Conservation (phyloP, 495 filamentous ascomycete species). For the Emericellopsis terricola region DNA sequence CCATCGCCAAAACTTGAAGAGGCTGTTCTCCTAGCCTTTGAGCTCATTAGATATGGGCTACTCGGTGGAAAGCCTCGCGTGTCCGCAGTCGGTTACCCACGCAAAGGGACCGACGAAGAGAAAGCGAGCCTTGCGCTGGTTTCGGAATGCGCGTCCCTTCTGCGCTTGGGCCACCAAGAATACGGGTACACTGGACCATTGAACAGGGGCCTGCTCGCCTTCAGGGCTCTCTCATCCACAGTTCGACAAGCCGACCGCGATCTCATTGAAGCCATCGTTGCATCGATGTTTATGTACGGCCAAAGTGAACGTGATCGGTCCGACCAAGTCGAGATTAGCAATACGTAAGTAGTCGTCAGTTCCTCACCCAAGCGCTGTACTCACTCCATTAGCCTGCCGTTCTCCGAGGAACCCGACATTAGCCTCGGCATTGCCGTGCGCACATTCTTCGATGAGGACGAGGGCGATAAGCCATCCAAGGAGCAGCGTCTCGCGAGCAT, state of each 20-base stretch:
- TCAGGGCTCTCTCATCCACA: slow-evolving; percentile 63
- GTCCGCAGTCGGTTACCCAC: slow-evolving; percentile 29
- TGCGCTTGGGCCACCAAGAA: slow-evolving; percentile 59
- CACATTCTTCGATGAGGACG: slow-evolving; percentile 74
- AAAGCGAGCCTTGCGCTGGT: slow-evolving; percentile 59
- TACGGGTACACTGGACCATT: slow-evolving; percentile 92
- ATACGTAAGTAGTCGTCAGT: slow-evolving; percentile 36
- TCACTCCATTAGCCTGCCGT: slow-evolving; percentile 48
- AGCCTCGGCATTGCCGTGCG: slow-evolving; percentile 80
- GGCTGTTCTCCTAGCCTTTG: slow-evolving; percentile 48
- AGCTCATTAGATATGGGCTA: slow-evolving; percentile 57
- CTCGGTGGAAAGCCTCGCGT: slow-evolving; percentile 47
- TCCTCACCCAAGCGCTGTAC: slow-evolving; percentile 6
- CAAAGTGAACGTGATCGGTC: slow-evolving; percentile 52
- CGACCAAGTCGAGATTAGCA: slow-evolving; percentile 51
- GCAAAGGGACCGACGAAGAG: slow-evolving; percentile 33
- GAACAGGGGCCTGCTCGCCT: slow-evolving; percentile 74
- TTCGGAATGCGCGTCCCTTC: slow-evolving; percentile 67
- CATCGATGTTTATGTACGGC: slow-evolving; percentile 62
- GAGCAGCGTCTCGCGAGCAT: slow-evolving; percentile 42
- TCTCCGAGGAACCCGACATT: slow-evolving; percentile 67
- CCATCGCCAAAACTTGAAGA: slow-evolving; percentile 27
- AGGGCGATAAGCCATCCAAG: slow-evolving; percentile 39
- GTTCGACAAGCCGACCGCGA: slow-evolving; percentile 65
- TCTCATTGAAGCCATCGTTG: slow-evolving; percentile 60